These are phyloP conservation scores for Aspergillus transmontanensis DNA, from an alignment of 2,329 filamentous ascomycete genomes.

Conservation along the genomic window DNA sequence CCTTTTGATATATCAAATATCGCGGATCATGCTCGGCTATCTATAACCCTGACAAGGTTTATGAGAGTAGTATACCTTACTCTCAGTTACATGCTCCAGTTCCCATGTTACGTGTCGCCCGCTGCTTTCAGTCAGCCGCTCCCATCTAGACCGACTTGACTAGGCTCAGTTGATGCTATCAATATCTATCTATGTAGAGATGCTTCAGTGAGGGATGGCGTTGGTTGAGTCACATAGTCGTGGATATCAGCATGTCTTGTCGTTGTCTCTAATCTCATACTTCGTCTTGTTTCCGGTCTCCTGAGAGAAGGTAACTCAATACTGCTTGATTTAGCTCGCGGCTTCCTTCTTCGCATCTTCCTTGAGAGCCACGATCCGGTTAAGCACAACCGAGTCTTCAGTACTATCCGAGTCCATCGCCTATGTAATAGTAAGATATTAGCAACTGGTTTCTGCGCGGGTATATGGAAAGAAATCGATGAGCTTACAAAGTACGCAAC, in stretches of 20 bases:
- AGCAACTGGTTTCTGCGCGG: not conserved
- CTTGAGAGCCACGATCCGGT: slow-evolving; percentile 89
- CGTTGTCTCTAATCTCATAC: not conserved
- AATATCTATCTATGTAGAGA: not conserved
- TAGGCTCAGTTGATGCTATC: not conserved
- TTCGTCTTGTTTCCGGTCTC: not conserved
- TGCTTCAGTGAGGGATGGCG: not conserved
- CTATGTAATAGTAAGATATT: not conserved
- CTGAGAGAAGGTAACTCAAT: not conserved
- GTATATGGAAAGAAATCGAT: not conserved
- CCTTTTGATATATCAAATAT: not conserved
- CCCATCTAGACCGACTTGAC: not conserved
- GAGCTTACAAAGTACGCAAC: slow-evolving; percentile 59
- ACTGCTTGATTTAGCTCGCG: not conserved
- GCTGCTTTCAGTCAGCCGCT: not conserved
- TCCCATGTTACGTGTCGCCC: not conserved
- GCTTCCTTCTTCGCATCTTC: slow-evolving; percentile 49
- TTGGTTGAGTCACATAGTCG: not conserved
- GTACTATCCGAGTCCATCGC: slow-evolving; percentile 74
- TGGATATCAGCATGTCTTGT: not conserved
- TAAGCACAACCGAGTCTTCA: slow-evolving; percentile 79
- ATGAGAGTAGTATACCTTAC: not conserved
- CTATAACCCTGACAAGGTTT: not conserved
- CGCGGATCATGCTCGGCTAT: not conserved
- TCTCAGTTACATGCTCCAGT: not conserved